Base-by-base conservation (phyloP, 495 filamentous ascomycete genomes). In the Penicillium nucicola region DNA sequence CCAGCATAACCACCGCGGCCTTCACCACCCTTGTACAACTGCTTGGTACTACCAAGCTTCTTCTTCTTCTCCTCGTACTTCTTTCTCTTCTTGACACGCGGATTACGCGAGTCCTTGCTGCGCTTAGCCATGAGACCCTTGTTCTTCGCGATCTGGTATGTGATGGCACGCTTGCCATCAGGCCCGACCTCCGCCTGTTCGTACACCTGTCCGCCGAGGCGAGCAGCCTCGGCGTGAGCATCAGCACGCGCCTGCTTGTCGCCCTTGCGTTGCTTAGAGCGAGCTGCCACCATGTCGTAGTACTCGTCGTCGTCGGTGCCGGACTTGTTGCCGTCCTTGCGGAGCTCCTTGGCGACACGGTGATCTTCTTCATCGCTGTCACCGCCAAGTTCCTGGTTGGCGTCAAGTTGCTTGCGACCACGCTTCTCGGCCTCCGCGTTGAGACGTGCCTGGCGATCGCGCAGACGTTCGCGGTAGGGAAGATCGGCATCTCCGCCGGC, bases 41-140 rank as follows among this genome's bases (percentile, higher is more conserved):
- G 77, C 77, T 84, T 89, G 66, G 88, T 83, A 65, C 85, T 91
- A 41, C 79, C 79, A 67, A 97, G 69, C 79, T 97, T 97, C 85
- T 95, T 96, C 78, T 89, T 85, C 78, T 95, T 95, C 39, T 88
- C 84, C 58, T 92, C 90, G 69, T 78, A 98, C 82, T 84, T 89
- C 82, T 87, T 87, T 71, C 88, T 80, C 87, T 97, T 98, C 86
- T 97, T 98, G 46, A 98, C 91, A 68, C 93, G 78, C 12, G 95
- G 93, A 71, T 98, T 98, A 52, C 93, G 78, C 40, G 88, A 83
- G 45, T 93, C 89, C 81, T 97, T 97, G 80, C 84, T 95, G 44
- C 93, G 78, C 63, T 87, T 82, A 42, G 92, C 88, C 56, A 88
- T 83, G 55, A 98, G 75, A 28, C 95, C 93, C 78, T 96, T 96